Conservation (phyloP, 2,329 filamentous ascomycete genomes). For the Orbilia oligospora region DNA sequence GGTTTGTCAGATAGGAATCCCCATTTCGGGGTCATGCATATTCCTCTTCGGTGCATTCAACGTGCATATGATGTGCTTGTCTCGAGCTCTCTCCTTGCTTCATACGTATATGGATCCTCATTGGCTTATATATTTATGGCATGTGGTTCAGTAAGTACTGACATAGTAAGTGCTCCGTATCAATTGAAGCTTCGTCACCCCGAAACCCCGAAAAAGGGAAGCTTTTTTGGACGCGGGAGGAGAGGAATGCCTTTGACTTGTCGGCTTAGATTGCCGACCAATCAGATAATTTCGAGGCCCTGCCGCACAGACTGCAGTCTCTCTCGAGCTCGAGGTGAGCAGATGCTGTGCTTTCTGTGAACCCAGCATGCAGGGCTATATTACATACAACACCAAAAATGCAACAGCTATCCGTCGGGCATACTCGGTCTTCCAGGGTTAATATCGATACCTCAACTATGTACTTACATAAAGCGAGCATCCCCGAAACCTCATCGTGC, state of each 20-base stretch:
- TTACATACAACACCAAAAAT: slow-evolving; percentile 49
- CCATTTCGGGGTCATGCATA: slow-evolving; percentile 16
- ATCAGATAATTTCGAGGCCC: background rate
- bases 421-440: slow-evolving; percentile 6
- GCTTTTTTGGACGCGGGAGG: background rate
- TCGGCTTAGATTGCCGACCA: slow-evolving; percentile 4
- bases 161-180: no score
- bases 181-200: background rate
- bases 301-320: slow-evolving; percentile 11
- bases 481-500: background rate
- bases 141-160: no score
- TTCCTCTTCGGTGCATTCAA: background rate
- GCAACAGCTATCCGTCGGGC: slow-evolving; percentile 32
- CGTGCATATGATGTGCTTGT: slow-evolving; percentile 7
- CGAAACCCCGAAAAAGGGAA: slow-evolving; percentile 1
- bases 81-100: background rate
- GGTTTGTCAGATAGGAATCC: slow-evolving; percentile 15
- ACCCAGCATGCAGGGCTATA: background rate
- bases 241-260: slow-evolving; percentile 18
- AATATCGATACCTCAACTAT: background rate
- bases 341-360: background rate
- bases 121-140: background rate
- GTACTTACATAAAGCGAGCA: no score
- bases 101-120: background rate
- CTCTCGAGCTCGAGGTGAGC: no score